Conservation (phyloP, 495 filamentous ascomycete species). For the Penicillium psychrofluorescens region DNA sequence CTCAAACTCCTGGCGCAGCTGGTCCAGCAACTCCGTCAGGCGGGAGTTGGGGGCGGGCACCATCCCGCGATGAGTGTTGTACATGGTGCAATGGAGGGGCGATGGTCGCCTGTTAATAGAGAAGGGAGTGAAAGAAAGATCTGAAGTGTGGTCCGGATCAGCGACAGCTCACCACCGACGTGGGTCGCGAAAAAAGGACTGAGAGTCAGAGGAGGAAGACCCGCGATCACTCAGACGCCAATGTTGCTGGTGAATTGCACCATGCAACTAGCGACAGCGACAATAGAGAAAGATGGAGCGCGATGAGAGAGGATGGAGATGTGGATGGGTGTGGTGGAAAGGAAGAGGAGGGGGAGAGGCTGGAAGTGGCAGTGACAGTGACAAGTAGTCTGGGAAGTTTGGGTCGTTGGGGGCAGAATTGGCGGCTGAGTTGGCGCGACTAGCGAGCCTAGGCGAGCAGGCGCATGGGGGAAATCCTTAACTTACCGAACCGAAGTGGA, state of each 20-base stretch:
- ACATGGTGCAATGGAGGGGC: constrained; percentile 55
- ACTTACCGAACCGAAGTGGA: too few relatives aligned
- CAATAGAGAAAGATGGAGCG: constrained; percentile 1
- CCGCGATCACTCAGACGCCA: constrained; percentile 10
- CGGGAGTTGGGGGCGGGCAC: constrained; percentile 67
- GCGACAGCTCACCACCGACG: constrained; percentile 10
- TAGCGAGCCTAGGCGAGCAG: constrained; percentile 34
- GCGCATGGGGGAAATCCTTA: constrained; percentile 5
- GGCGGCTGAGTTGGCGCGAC: constrained; percentile 31
- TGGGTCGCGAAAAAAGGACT: constrained; percentile 2
- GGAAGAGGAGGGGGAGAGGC: constrained; percentile 11
- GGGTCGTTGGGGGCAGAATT: constrained; percentile 15
- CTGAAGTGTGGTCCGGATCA: constrained; percentile 1
- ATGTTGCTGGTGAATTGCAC: constrained; percentile 22
- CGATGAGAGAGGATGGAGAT: constrained; percentile 1
- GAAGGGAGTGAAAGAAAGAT: not conserved
- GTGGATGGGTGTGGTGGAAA: constrained; percentile 2
- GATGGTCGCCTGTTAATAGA: not conserved
- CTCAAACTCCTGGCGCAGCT: constrained; percentile 86
- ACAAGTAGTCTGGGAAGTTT: constrained; percentile 12
- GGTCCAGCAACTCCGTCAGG: constrained; percentile 83
- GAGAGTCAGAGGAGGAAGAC: constrained; percentile 1
- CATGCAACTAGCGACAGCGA: constrained; percentile 21
- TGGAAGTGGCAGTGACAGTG: constrained; percentile 16
- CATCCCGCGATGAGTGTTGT: constrained; percentile 82